These are phyloP conservation scores for Pichia sp. DNA, from an alignment of 1,139 yeast genomes.

Conservation along the genomic window DNA sequence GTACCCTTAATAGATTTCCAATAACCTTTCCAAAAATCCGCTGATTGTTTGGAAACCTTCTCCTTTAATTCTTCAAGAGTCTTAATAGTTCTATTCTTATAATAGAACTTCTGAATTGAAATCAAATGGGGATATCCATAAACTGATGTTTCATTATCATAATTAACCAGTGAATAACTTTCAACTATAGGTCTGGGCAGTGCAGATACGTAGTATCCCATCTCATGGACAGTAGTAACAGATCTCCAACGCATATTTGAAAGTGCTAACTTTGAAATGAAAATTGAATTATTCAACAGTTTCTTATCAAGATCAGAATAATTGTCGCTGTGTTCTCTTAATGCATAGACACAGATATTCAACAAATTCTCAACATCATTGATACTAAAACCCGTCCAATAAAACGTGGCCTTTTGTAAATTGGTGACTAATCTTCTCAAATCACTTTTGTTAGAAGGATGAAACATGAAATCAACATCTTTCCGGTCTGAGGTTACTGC, in stretches of 20 bases:
- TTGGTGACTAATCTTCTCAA: conserved; percentile 57
- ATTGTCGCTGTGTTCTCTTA: conserved; percentile 35
- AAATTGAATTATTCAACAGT: conserved; percentile 42
- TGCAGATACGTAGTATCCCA: conserved; percentile 51
- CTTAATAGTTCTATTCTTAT: conserved; percentile 47
- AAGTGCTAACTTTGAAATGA: conserved; percentile 48
- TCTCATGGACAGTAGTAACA: conserved; percentile 57
- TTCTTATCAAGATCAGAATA: conserved; percentile 40
- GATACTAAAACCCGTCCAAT: conserved; percentile 70
- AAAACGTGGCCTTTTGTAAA: conserved; percentile 64
- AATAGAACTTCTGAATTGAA: conserved; percentile 51
- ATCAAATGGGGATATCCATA: conserved; percentile 64
- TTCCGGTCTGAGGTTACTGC: conserved; percentile 70
- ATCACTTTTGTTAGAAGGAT: conserved; percentile 53
- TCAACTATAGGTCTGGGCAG: conserved; percentile 42
- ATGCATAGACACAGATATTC: conserved; percentile 45
- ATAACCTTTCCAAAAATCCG: conserved; percentile 50
- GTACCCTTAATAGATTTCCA: conserved; percentile 36
- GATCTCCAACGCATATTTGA: conserved; percentile 55
- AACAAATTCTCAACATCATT: conserved; percentile 53
- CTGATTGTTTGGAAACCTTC: conserved; percentile 36
- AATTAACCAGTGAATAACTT: conserved; percentile 45
- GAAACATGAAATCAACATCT: conserved; percentile 71
- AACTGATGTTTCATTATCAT: conserved; percentile 34
- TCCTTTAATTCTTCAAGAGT: conserved; percentile 31